Conservation (phyloP, 257 asterid species). For the Orobanche coerulescens region DNA sequence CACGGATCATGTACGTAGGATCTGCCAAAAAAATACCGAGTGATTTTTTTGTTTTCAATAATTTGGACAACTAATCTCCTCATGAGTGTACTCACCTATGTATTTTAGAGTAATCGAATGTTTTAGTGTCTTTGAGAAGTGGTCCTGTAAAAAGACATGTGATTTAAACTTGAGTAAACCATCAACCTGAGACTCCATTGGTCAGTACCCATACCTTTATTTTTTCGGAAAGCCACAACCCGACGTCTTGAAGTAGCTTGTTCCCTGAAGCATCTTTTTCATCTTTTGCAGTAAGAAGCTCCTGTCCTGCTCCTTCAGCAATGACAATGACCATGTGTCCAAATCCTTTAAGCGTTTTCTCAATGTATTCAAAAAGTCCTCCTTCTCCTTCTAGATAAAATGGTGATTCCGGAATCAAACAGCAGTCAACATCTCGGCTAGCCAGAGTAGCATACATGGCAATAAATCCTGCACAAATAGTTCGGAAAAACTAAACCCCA, state of each 20-base stretch:
- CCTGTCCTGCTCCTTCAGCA: conserved; percentile 43
- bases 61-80: background rate
- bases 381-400: conserved; percentile 64
- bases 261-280: conserved; percentile 72
- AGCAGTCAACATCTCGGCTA: conserved; percentile 73
- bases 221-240: conserved; percentile 62
- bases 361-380: conserved; percentile 51
- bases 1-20: conserved; percentile 77
- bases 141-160: conserved; percentile 33
- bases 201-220: conserved; percentile 35
- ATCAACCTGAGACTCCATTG: background rate
- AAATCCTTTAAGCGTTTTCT: conserved; percentile 52
- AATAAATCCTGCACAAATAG: conserved; percentile 45
- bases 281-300: conserved; percentile 44
- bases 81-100: conserved; percentile 42
- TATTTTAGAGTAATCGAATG: conserved; percentile 48
- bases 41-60: conserved; percentile 17
- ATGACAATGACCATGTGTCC: conserved; percentile 59
- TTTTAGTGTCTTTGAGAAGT: conserved; percentile 32
- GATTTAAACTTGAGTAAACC: background rate
- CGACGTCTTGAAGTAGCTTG: conserved; percentile 54
- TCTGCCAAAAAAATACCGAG: conserved; percentile 31
- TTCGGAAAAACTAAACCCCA: background rate
- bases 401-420: conserved; percentile 67
- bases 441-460: conserved; percentile 78